Evolutionary conservation across 768 basidiomycete genomes (phyloP), one percentile per base, ranked within the genome.

Genomic region (Thelephora ganbajun): DNA sequence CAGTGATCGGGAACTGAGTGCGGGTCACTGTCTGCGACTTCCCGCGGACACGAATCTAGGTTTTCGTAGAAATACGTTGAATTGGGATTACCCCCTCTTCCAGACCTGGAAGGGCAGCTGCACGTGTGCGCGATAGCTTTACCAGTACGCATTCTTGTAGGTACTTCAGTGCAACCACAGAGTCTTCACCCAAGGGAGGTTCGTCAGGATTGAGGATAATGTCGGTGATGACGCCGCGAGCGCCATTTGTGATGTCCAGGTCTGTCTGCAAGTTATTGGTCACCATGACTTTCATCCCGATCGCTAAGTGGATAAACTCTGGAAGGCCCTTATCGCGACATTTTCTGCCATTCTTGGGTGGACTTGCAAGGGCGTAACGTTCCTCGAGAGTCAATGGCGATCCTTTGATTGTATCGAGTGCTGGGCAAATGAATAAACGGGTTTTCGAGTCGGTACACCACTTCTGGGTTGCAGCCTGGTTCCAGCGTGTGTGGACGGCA

Each of bases 201-300:
- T 69, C 61, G 0, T 62, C 55, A 1, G 55, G 54, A 55, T 68
- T 47, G 0, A 70, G 53, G 0, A 67, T 44, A n/a, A 69, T 67
- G 33, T 58, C 60, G 0, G 57, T 49, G 1, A 69, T 61, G 11
- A 53, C 50, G 0, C 67, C 66, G 1, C 60, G 20, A 0, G 65
- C 54, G 0, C 71, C 65, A 44, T 71, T 72, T 0, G 69, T 61
- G 0, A 72, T 44, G 33, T 70, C 69, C 0, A 65, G 52, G 22
- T 70, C 65, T 0, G 65, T 69, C n/a, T 66, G 60, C 0, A 72
- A 47, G 35, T 71, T 70, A 2, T 37, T 44, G 1, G 62, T 67
- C 0, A 70, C 63, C 63, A 71, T 63, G 0, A 66, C 65, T 43
- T 63, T 59, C 64, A 69, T 68, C 0, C 68, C 65, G 3, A 66